A percentile compares a stretch with the other conserved stretches of the same genome.
phyloP scores from a whole-genome alignment of 805 yeast species.

The Starmera dryadoides region DNA sequence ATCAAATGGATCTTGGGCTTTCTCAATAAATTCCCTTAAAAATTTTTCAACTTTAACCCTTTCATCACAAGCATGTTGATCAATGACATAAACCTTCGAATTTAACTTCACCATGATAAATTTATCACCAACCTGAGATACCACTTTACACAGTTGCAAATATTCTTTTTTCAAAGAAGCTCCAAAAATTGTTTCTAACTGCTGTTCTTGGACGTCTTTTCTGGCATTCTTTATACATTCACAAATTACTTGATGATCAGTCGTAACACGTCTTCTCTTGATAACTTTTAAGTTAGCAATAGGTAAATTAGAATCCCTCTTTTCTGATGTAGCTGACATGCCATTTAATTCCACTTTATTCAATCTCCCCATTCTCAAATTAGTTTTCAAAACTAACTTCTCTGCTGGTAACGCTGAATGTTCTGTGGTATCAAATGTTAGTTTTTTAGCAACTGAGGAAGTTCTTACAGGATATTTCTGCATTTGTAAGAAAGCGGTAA shows the following conservation, averaged over 20 bases:
- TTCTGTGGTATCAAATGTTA: no score
- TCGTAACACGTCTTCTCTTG: no score
- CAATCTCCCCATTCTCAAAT: conserved; percentile 1
- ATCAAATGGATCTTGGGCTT: conserved; percentile 18
- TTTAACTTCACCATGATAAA: conserved; percentile 43
- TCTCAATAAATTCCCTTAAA: conserved; percentile 28
- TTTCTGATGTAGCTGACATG: neutral
- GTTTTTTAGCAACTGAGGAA: no score
- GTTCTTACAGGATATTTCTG: conserved; percentile 13
- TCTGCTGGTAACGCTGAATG: neutral
- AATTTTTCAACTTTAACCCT: conserved; percentile 52
- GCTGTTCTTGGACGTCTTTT: no score
- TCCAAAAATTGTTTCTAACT: no score
- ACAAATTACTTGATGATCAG: no score
- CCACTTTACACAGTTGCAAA: conserved; percentile 23
- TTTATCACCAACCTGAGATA: conserved; percentile 56
- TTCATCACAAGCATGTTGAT: conserved; percentile 87
- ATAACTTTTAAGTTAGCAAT: no score
- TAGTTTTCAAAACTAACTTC: neutral
- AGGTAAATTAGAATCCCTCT: no score
- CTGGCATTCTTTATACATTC: no score
- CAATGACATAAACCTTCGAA: conserved; percentile 37
- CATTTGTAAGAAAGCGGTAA: conserved; percentile 21
- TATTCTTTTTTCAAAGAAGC: conserved; percentile 8
- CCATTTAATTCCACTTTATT: conserved; percentile 2